Conservation (phyloP, 2,329 filamentous ascomycete genomes). For the Colletotrichum gigasporum region DNA sequence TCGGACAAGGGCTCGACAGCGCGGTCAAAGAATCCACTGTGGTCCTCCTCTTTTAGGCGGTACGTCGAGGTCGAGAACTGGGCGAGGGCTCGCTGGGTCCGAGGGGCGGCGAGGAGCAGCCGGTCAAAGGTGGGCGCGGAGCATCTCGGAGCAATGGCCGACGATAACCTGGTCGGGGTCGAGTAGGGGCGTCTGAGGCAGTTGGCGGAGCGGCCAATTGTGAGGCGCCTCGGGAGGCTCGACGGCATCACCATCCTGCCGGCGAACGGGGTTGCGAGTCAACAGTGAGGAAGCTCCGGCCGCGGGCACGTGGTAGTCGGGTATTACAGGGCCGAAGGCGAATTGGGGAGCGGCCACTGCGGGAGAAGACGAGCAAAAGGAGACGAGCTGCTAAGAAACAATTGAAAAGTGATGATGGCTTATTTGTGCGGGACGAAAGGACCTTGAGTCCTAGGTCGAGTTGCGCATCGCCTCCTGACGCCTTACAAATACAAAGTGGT, state of each 20-base stretch:
- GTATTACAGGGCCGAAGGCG: conserved; percentile 5
- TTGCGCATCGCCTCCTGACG: conserved; percentile 29
- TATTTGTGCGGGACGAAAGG: conserved; percentile 7
- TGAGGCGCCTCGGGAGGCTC: conserved; percentile 49
- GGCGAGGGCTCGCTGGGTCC: conserved; percentile 40
- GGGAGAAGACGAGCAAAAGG: neutral
- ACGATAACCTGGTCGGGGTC: conserved; percentile 31
- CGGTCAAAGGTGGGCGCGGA: conserved; percentile 40
- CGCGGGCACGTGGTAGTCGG: conserved; percentile 15
- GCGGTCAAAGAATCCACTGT: conserved; percentile 61
- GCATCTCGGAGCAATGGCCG: conserved; percentile 26
- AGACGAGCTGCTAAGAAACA: conserved; percentile 9
- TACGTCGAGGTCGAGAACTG: conserved; percentile 48
- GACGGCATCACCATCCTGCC: conserved; percentile 51
- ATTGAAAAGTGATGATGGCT: neutral
- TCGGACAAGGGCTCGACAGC: conserved; percentile 60
- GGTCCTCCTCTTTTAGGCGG: conserved; percentile 46
- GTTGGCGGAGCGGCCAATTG: conserved; percentile 46
- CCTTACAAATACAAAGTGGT: conserved; percentile 30
- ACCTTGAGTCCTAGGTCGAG: conserved; percentile 17
- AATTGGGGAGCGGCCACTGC: neutral
- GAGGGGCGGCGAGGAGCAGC: conserved; percentile 41
- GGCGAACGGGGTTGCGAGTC: neutral
- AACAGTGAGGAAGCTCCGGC: conserved; percentile 9
- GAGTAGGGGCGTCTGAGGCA: conserved; percentile 38